Evolutionary conservation across 2,329 filamentous ascomycete species (phyloP), one percentile per base, ranked within the genome.

Genomic region (Exophiala viscosa): DNA sequence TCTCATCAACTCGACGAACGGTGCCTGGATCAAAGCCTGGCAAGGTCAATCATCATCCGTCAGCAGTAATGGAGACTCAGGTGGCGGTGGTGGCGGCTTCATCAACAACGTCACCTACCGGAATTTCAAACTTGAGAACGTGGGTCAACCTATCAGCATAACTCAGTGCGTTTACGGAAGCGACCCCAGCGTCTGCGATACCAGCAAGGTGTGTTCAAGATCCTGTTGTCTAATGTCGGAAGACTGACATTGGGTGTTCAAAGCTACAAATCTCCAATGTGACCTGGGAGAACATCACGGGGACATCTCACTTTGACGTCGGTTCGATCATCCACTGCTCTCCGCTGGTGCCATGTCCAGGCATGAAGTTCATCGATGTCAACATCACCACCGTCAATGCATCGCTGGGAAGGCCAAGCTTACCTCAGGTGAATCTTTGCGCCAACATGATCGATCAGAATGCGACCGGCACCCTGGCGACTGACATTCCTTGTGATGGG

Each of bases 1-100:
- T 35, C 80, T 84, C 76, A 73, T 74, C 48, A 82, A 85, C 60
- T 78, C 80, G 20, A 72, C 79, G 48, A 81, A 87, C 58, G 84
- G 82, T 28, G 85, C 85, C 0, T 81, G 85, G 54, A 87, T 89
- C 71, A 88, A 88, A 68, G 84, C 87, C 50, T 88, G 85, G 85
- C 84, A 85, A 0, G 82, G 82, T 32, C 63, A 76, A 14, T 62
- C 74, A 3, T 76, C 79, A 1, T 76, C 76, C 0, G 69, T 85
- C 3, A 80, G 80, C 14, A 80, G 76, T 14, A 80, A 84, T 50
- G 45, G 51, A 9, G 75, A 86, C 0, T 80, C 83, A 61, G 85
- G 84, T 5, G 84, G 84, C n/a, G 84, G 84, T 14, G 84, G 84
- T 34, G 68, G 67, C 4, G 83, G 85, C 20, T 71, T 73, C 35